Base-by-base conservation (phyloP, 2,329 filamentous ascomycete genomes). In the Nemania sp. region DNA sequence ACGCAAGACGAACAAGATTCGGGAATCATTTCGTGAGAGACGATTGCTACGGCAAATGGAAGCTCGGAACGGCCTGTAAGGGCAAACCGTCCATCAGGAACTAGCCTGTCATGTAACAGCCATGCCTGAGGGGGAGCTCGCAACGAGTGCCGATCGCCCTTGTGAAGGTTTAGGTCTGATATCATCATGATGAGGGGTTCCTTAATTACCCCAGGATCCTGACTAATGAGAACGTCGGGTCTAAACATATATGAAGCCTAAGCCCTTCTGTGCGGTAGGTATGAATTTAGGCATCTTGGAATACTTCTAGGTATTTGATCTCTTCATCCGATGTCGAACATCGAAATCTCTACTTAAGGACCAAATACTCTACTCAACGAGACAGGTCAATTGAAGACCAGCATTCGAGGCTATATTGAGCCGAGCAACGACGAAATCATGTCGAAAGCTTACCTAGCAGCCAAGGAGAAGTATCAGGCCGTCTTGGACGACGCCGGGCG, bases 381-480 rank as follows among this genome's bases (percentile, higher is more conserved):
- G 12, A 11, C 39, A 20, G 41, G 30, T 33, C 28, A 17, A 47
- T 34, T 11, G 19, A 52, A 42, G 3, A 48, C 20, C 26, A 19
- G n/a, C 17, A 11, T 14, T 28, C 8, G 28, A 30, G n/a, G 23
- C 31, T 46, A 40, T 20, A 5, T 17, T 39, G 48, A 34, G 14
- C n/a, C 11, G 6, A 36, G 26, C 47, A 14, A 44, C 24, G 26
- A 23, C 43, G 54, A 45, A 36, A 62, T 17, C 26, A 69, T 69
- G 67, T 68, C 67, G 5, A 69, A 68, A 53, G 51, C 59, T 26
- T 66, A 60, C 28, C 41, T 59, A n/a, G 49, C 59, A n/a, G 68
- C 68, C 30, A 70, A 68, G 59, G 68, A 69, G 54, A 70, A 68
- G 57, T 70, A 68, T 40, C 66, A 70, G 46, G 68, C 67, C 43